Evolutionary conservation across 2,329 filamentous ascomycete genomes (phyloP).

Genomic region (Apiospora koreana): DNA sequence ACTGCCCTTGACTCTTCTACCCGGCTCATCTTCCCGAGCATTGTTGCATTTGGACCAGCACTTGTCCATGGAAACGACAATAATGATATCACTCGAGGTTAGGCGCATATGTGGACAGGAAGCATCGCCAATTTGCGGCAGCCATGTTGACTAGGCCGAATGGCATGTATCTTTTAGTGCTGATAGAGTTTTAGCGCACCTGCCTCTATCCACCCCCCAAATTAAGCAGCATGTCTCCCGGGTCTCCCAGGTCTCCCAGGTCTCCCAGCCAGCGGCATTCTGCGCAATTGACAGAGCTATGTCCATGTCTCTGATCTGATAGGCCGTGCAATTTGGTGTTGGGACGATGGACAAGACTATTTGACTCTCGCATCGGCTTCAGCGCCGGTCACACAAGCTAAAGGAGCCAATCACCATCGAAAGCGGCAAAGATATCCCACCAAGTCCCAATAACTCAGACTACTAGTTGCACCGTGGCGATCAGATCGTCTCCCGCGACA

Average conservation of each 20-base stretch:
- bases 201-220: background rate
- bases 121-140: background rate
- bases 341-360: background rate
- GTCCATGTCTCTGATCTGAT: background rate
- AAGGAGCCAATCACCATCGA: background rate
- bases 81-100: background rate
- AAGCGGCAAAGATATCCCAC: background rate
- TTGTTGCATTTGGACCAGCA: background rate
- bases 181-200: background rate
- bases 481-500: background rate
- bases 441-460: background rate
- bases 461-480: background rate
- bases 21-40: background rate
- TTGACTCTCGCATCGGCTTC: background rate
- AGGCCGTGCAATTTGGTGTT: background rate
- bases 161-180: conserved; percentile 4
- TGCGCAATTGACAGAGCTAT: background rate
- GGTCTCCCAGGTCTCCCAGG: too few species aligned
- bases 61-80: background rate
- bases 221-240: background rate
- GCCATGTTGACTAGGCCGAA: background rate
- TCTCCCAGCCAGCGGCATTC: background rate
- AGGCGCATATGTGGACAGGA: background rate
- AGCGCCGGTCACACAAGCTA: background rate
- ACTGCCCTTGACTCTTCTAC: background rate